Base-by-base conservation (phyloP, 306 rosid species). In the Corylus heterophylla region DNA sequence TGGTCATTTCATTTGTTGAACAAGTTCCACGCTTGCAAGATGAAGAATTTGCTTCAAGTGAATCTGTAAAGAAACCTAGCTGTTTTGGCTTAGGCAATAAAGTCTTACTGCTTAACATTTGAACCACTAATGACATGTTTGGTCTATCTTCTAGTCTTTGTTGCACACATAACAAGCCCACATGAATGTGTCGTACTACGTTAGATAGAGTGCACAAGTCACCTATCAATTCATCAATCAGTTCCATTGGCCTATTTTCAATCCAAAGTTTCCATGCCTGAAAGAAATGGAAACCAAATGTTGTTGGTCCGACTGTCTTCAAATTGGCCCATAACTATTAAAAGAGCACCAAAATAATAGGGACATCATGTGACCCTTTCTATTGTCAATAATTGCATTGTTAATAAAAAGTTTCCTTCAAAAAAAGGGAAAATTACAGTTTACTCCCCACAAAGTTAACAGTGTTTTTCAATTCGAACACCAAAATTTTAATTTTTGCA, bases 111-210 rank as follows among this genome's bases (percentile, higher is more conserved):
- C 83, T 82, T 50, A 87, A 62, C 89, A 88, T 83, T 39, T 85
- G 51, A 74, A 87, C 81, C 9, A 86, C 89, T 72, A 79, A 56
- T 0, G 86, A 68, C 92, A 90, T 90, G 80, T 81, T 80, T 70
- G 92, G 92, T 84, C 92, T 83, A 50, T 88, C 90, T 3, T 88
- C 84, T 0, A 88, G 89, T 71, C 70, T 75, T 6, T 78, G 84
- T 45, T 89, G 93, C 35, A 88, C 79, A 47, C 96, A 89, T 52
- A 89, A 56, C 73, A 91, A 86, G 27, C 89, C 87, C 3, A 91
- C 78, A 37, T 90, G 88, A 18, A 88, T 80, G 84, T 87, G 85
- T 7, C 89, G 73, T 18, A 85, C 3, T 59, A 67, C 81, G 20
- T 88, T 79, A 0, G 81, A 81, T 31, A 14, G 0, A 13, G 7